A percentile compares a stretch with the other conserved stretches of the same genome.
phyloP scores from a whole-genome alignment of 2,329 filamentous ascomycete species.

The Monosporascus sp. region DNA sequence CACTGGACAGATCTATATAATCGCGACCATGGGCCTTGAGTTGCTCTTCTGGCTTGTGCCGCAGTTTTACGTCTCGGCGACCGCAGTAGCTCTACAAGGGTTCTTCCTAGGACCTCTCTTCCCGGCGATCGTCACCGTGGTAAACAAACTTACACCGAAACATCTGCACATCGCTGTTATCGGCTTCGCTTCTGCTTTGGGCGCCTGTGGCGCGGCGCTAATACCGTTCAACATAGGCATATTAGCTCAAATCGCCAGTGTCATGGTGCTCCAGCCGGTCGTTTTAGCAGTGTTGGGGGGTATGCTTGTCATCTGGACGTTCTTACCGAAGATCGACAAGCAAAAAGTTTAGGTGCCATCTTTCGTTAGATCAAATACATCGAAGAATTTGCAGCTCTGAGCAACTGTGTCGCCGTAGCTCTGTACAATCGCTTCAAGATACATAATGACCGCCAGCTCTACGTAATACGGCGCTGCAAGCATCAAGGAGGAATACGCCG shows the following conservation, averaged over 20 bases:
- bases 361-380: no score
- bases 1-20: constrained; percentile 51
- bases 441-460: no score
- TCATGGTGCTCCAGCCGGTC: constrained; percentile 52
- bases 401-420: no score
- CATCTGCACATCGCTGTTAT: constrained; percentile 73
- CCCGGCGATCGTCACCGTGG: constrained; percentile 64
- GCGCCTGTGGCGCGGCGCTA: constrained; percentile 65
- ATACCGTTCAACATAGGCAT: constrained; percentile 62
- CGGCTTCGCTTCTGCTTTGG: constrained; percentile 72
- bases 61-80: constrained; percentile 67
- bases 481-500: no score
- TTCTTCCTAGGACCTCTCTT: constrained; percentile 79
- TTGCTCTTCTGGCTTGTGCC: constrained; percentile 80
- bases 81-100: constrained; percentile 66
- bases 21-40: constrained; percentile 58
- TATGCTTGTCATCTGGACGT: constrained; percentile 39
- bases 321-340: no score
- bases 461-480: no score
- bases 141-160: constrained; percentile 63
- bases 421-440: no score
- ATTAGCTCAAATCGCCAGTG: constrained; percentile 53
- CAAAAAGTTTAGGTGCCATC: no score
- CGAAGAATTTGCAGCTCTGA: no score
- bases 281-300: constrained; percentile 44